Percentiles rank a stretch among this genome's conserved stretches.
Conservation (phyloP, 306 rosid species). For the Cicer cuneatum region DNA sequence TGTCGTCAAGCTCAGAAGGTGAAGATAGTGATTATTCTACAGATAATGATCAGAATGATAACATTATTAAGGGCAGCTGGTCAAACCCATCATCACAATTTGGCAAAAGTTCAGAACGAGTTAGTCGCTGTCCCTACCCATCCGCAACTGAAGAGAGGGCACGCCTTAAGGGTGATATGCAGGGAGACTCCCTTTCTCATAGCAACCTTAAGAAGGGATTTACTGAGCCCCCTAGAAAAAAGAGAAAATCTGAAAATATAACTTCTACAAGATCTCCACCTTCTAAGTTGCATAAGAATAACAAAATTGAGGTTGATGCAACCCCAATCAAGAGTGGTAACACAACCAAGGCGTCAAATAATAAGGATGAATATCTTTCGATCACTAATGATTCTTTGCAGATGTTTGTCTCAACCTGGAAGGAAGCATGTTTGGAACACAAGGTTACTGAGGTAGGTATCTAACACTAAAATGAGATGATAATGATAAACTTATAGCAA, state of each 20-base stretch:
- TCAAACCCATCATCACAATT: slow-evolving; percentile 51
- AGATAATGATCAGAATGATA: slow-evolving; percentile 47
- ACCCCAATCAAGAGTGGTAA: slow-evolving; percentile 25
- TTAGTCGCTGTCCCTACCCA: slow-evolving; percentile 87
- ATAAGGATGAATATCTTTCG: slow-evolving; percentile 44
- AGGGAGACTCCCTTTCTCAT: slow-evolving; percentile 44
- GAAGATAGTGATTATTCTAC: slow-evolving; percentile 56
- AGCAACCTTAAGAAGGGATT: slow-evolving; percentile 45
- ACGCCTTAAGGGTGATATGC: slow-evolving; percentile 62
- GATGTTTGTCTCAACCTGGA: slow-evolving; percentile 79
- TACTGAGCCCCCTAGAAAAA: slow-evolving; percentile 51
- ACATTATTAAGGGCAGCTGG: slow-evolving; percentile 37
- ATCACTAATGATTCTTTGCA: slow-evolving; percentile 56
- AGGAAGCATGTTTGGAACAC: slow-evolving; percentile 67
- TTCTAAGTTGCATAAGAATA: slow-evolving; percentile 46
- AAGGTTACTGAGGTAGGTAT: slow-evolving; percentile 62
- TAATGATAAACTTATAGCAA: not conserved
- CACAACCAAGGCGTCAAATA: slow-evolving; percentile 28
- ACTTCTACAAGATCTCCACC: slow-evolving; percentile 39
- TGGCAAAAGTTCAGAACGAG: slow-evolving; percentile 59
- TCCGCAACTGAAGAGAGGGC: slow-evolving; percentile 81
- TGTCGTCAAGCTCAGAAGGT: slow-evolving; percentile 70
- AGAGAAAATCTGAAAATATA: slow-evolving; percentile 49
- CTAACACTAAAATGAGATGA: slow-evolving; percentile 14
- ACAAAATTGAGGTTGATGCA: slow-evolving; percentile 43